These are phyloP conservation scores for Pseudisothecium myosuroides DNA, from an alignment of 225 moss, liverwort and hornwort species.

Conservation along the genomic window DNA sequence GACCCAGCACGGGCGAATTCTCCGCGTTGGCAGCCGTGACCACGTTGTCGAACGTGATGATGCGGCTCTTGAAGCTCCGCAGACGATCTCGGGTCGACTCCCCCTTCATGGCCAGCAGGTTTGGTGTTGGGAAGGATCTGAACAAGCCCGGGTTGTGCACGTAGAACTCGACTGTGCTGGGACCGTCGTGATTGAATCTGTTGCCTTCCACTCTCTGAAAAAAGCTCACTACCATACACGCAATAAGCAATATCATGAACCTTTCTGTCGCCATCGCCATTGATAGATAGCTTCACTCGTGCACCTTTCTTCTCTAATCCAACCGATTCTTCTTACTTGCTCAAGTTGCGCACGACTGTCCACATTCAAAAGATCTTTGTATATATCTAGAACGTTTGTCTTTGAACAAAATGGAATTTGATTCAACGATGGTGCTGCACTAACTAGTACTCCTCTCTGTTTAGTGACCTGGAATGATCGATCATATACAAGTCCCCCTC, in stretches of 20 bases:
- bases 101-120: slow-evolving; percentile 6
- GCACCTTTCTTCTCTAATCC: neutral
- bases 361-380: neutral
- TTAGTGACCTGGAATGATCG: neutral
- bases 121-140: slow-evolving; percentile 4
- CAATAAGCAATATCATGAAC: neutral
- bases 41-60: slow-evolving; percentile 36
- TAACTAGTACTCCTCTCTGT: neutral
- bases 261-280: neutral
- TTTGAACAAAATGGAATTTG: neutral
- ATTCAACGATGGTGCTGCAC: neutral
- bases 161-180: slow-evolving; percentile 16
- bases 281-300: neutral
- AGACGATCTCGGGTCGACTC: neutral
- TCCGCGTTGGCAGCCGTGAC: slow-evolving; percentile 5
- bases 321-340: no score
- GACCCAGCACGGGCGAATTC: slow-evolving; percentile 6
- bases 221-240: neutral
- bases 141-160: slow-evolving; percentile 44
- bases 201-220: neutral
- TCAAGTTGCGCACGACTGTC: neutral
- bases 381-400: neutral
- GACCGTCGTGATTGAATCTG: neutral
- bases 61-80: slow-evolving; percentile 21
- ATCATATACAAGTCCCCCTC: neutral